Evolutionary conservation across 2,329 filamentous ascomycete species (phyloP), one percentile per base, ranked within the genome.

Genomic region (Ophiostoma himal-ulmi): DNA sequence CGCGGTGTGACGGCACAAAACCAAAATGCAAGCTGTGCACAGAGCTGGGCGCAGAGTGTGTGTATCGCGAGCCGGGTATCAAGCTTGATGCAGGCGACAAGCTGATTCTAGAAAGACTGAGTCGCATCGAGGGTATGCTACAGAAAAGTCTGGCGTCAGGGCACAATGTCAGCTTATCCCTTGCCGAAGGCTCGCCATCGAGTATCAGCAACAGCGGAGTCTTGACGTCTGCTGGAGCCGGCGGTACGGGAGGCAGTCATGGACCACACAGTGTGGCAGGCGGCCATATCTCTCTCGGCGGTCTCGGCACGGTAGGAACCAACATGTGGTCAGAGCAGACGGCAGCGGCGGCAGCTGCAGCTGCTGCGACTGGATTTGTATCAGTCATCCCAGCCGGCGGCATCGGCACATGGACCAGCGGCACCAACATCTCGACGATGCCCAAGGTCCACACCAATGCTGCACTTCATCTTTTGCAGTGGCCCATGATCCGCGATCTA

Each of bases 31-130:
- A 92, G 78, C 87, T 95, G 48, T 95, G 92, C 80, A 88, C 89
- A 11, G 92, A 94, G 77, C 83, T 94, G 57, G 91, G 91, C 70
- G 92, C 91, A 64, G 91, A 94, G 73, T 95, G 92, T 79, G 85
- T 94, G 74, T 95, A 95, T 78, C 87, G 92, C 73, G 92, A 95
- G 78, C 92, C 92, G 7, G 91, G 91, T 2, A 92, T 94, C 82
- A 95, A 95, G 80, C 86, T 95, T 11, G 92, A 95, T 78, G 91
- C 91, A 48, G 92, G 92, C 74, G 92, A 94, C 82, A 94, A 94
- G 80, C 83, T 95, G 70, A 95, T 95, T 72, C 81, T 95, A 52
- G 92, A 94, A 77, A 89, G 90, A 70, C 83, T 95, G 48, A 88
- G 85, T 75, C 88, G 90, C 69, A 94, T 95, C 75, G 92, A 95